Conservation (phyloP, 1,284 basidiomycete species). For the Puccinia polysora region DNA sequence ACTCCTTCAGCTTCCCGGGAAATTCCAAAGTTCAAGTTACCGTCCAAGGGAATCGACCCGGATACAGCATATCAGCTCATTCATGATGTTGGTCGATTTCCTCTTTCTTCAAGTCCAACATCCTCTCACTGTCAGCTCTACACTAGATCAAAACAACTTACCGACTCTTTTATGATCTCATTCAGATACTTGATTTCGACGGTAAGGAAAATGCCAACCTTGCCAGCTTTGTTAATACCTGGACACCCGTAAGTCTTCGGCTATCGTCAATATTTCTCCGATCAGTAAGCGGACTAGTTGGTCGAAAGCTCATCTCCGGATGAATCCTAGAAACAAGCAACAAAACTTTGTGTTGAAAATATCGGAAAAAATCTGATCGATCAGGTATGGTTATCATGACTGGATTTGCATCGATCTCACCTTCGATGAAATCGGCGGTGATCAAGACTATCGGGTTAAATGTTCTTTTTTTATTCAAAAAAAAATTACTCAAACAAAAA, state of each 20-base stretch:
- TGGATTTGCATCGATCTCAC: neutral
- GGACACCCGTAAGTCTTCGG: conserved; percentile 57
- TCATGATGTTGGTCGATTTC: conserved; percentile 58
- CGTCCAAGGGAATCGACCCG: conserved; percentile 53
- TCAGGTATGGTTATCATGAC: conserved; percentile 70
- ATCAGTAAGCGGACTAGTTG: no score
- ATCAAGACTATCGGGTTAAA: neutral
- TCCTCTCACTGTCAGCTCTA: neutral
- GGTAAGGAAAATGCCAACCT: conserved; percentile 74
- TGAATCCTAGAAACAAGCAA: conserved; percentile 56
- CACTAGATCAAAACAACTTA: neutral
- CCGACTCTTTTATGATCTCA: conserved; percentile 34
- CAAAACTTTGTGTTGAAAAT: conserved; percentile 74
- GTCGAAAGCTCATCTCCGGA: conserved; percentile 9
- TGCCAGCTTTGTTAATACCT: conserved; percentile 60
- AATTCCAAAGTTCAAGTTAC: conserved; percentile 55
- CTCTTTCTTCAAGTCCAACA: neutral
- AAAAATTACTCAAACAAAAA: neutral
- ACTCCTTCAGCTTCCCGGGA: conserved; percentile 49
- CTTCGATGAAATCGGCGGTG: no score
- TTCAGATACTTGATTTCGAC: conserved; percentile 68
- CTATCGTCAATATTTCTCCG: neutral
- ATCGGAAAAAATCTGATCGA: conserved; percentile 72
- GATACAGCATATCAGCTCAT: conserved; percentile 63
- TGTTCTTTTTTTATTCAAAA: neutral